Evolutionary conservation across 495 filamentous ascomycete genomes (phyloP), one percentile per base, ranked within the genome.

Genomic region (Pseudomonodictys pantanalensis): DNA sequence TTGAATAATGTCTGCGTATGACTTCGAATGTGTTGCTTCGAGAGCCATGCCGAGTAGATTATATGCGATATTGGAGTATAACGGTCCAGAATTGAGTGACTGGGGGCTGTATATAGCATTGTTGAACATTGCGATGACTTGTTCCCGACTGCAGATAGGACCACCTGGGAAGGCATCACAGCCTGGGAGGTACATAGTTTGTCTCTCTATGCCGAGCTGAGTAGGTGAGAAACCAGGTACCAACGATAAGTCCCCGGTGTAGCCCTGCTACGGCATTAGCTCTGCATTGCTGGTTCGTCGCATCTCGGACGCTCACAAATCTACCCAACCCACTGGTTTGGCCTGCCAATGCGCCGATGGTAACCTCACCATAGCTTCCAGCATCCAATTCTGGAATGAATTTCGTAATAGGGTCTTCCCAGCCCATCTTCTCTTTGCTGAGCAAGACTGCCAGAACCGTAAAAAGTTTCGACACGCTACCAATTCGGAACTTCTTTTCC

Each of bases 61-160:
- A 28, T 20, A 60, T 1, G 38, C 56, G 1, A 52, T 26, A 41
- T 60, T 60, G 23, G 56, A 60, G 32, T 60, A 60, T 10, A 42
- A 12, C 0, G 47, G 47, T 11, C 47, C 56, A 29, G 47, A 26
- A 17, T 38, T 33, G 12, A 25, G 9, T 5, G 47, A 52, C 1
- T n/a, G n/a, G 1, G 56, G 56, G 1, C 10, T 9, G 18, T 49
- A 53, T 10, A 10, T 2, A 2, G 23, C 17, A 10, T 15, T 17
- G 29, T 60, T 52, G 26, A 44, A 52, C 39, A 52, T 45, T 2
- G 12, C 26, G 56, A 52, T 15, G 4, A 52, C 26, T 15, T 60
- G 47, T 52, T 44, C 1, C 10, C 22, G 47, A 25, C 47, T 45
- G 39, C 56, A 60, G 1, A 46, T 20, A 8, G 47, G 35, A 17